A percentile compares a stretch with the other conserved stretches of the same genome.
phyloP scores from a whole-genome alignment of 164 flowering plant genomes.

The Pachysandra terminalis region DNA sequence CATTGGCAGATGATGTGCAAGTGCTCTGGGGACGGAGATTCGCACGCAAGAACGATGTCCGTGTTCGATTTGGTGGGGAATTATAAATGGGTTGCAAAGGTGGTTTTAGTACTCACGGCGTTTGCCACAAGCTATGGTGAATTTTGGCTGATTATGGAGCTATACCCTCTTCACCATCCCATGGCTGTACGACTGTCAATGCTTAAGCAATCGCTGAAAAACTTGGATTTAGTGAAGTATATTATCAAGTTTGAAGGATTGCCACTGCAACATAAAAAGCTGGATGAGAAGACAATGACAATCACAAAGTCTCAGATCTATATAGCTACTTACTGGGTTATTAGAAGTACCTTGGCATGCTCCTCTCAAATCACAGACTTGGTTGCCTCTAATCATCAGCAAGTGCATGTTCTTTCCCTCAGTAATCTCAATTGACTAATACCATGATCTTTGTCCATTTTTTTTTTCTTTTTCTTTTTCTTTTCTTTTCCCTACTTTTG shows the following conservation, averaged over 20 bases:
- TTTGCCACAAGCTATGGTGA: slow-evolving; percentile 58
- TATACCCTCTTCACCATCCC: slow-evolving; percentile 30
- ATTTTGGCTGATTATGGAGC: slow-evolving; percentile 48
- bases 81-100: slow-evolving; percentile 70
- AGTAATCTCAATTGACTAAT: background rate
- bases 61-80: slow-evolving; percentile 50
- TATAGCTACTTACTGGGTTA: slow-evolving; percentile 63
- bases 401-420: slow-evolving; percentile 78
- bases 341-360: slow-evolving; percentile 51
- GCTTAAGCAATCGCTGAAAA: slow-evolving; percentile 41
- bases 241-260: slow-evolving; percentile 47
- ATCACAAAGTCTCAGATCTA: slow-evolving; percentile 38
- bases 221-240: slow-evolving; percentile 36
- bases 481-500: too few species aligned
- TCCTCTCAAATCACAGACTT: slow-evolving; percentile 43
- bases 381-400: slow-evolving; percentile 43
- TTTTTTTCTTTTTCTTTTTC: background rate
- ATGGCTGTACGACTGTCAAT: slow-evolving; percentile 46
- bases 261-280: slow-evolving; percentile 27
- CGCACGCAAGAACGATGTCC: slow-evolving; percentile 40
- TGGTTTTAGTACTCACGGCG: slow-evolving; percentile 59
- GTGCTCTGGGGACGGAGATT: slow-evolving; percentile 27
- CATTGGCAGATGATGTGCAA: slow-evolving; percentile 41
- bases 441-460: background rate
- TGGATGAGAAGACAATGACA: slow-evolving; percentile 26